Base-by-base conservation (phyloP, 2,329 filamentous ascomycete genomes). In the Xylaria sp. region DNA sequence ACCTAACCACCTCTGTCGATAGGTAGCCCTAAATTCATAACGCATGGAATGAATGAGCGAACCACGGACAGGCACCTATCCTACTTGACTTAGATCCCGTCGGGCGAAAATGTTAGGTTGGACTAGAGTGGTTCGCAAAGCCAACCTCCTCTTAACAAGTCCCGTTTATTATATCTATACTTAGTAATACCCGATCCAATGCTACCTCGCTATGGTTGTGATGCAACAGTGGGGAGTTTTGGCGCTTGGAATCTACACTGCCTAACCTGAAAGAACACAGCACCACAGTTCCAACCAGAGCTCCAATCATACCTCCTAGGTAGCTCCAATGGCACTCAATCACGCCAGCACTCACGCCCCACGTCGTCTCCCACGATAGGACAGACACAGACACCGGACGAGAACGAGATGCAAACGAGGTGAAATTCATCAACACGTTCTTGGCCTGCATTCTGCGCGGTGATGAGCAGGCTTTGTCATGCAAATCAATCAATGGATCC, bases 401-500 rank as follows among this genome's bases (percentile, higher is more conserved):
- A 27, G 24, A 27, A 27, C 24, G 60, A 67, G 57, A 51, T 57
- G 64, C 60, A 60, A 61, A 56, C n/a, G 50, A 67, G 30, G 36
- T 58, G 19, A 21, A 65, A 42, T 51, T 60, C 48, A 39, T 60
- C 48, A 39, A 63, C 47, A 57, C 39, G 55, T 21, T 64, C 64
- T 64, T 67, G 67, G 64, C 67, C 27, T 58, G 64, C 67, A 64
- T 64, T 69, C 67, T 67, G 67, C 67, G 62, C 61, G 34, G 61
- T 69, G 64, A 69, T 67, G 67, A 67, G 57, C 61, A 69, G 65
- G 64, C 65, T 67, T 56, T 57, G 59, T 51, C 65, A 72, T 73
- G 73, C 71, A 74, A 68, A 69, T 73, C 70, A 72, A 74, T 68
- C 68, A 68, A 65, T 42, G 57, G 57, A 60, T 67, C 58, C 70